These are phyloP conservation scores for Ascosphaera pollenicola DNA, from an alignment of 2,329 filamentous ascomycete genomes.

Conservation along the genomic window DNA sequence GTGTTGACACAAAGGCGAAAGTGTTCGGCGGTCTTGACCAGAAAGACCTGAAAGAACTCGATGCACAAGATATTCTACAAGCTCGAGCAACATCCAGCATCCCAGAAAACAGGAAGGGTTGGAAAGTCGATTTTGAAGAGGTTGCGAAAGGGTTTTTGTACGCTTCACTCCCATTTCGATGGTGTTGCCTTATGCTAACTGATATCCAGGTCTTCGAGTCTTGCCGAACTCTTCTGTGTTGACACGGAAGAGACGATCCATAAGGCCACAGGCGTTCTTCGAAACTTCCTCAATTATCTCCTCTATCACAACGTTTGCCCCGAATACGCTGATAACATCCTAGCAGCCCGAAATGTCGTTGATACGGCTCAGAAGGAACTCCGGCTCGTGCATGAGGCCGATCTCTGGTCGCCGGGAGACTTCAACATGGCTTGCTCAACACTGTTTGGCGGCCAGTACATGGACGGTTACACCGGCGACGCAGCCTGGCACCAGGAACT, in stretches of 20 bases:
- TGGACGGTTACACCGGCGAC: conserved; percentile 19
- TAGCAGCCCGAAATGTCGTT: conserved; percentile 43
- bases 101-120: conserved; percentile 35
- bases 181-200: conserved; percentile 3
- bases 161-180: conserved; percentile 12
- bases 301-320: conserved; percentile 67
- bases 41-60: conserved; percentile 38
- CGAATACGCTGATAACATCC: conserved; percentile 49
- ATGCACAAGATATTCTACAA: conserved; percentile 40
- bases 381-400: conserved; percentile 31
- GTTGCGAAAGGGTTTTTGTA: conserved; percentile 63
- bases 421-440: conserved; percentile 61
- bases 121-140: conserved; percentile 60
- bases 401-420: conserved; percentile 40
- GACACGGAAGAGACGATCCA: conserved; percentile 31
- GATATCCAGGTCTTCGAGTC: conserved; percentile 27
- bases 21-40: conserved; percentile 42
- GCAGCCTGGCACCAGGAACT: conserved; percentile 17
- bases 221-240: conserved; percentile 34
- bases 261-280: conserved; percentile 44
- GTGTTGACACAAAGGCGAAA: conserved; percentile 41
- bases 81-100: conserved; percentile 31
- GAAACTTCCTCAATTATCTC: conserved; percentile 77
- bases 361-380: conserved; percentile 45
- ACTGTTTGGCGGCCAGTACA: conserved; percentile 38